Evolutionary conservation across 257 asterid genomes (phyloP).

Genomic region (Eustoma russellianum): DNA sequence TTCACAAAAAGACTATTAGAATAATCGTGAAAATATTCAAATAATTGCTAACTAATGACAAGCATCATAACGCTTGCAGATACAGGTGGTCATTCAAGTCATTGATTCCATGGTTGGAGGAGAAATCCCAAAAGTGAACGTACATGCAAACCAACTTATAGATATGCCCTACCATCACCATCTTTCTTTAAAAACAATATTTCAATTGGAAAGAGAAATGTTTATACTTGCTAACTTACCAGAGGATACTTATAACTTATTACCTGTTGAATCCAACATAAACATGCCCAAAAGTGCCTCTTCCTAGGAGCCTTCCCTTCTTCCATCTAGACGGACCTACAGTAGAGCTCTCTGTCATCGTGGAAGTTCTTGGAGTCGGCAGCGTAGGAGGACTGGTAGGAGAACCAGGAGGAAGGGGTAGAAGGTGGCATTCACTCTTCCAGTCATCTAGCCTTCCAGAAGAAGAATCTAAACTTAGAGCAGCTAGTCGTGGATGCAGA

Average conservation of each 20-base stretch:
- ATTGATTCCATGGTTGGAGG: too few relatives aligned
- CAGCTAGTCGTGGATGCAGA: slow-evolving; percentile 55
- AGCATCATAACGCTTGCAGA: too few relatives aligned
- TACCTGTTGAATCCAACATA: slow-evolving; percentile 89
- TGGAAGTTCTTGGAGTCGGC: slow-evolving; percentile 66
- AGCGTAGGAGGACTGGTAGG: slow-evolving; percentile 69
- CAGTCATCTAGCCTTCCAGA: slow-evolving; percentile 53
- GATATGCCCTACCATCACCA: too few relatives aligned
- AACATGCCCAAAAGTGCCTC: slow-evolving; percentile 96
- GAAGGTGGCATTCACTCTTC: slow-evolving; percentile 53
- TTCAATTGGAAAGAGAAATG: too few relatives aligned
- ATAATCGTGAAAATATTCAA: too few relatives aligned
- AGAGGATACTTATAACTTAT: slow-evolving; percentile 5
- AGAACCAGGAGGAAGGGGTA: slow-evolving; percentile 89
- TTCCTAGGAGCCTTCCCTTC: slow-evolving; percentile 85
- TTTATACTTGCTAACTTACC: too few relatives aligned
- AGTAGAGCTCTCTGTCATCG: slow-evolving; percentile 30
- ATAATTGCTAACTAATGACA: too few relatives aligned
- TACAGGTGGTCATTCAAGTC: too few relatives aligned
- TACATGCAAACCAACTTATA: too few relatives aligned
- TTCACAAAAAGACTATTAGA: too few relatives aligned
- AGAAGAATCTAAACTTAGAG: slow-evolving; percentile 56
- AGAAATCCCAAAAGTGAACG: too few relatives aligned
- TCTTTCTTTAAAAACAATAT: too few relatives aligned
- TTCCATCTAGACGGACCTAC: slow-evolving; percentile 59